Percentiles rank a stretch among this genome's conserved stretches.
Conservation (phyloP, 352 stramenopile species). For the Pythium vanterpoolii region DNA sequence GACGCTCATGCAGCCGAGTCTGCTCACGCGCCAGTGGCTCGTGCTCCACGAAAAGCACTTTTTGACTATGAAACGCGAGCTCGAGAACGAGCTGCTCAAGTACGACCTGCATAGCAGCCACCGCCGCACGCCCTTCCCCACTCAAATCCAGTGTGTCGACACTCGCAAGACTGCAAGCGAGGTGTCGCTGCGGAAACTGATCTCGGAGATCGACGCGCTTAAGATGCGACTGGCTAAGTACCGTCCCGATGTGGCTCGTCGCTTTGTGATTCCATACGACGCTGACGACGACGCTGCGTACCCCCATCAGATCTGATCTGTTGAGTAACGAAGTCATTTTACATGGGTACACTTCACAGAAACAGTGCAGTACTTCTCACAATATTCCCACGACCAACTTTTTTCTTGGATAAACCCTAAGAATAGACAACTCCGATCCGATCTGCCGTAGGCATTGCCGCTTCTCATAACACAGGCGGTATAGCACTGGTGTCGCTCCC, state of each 20-base stretch:
- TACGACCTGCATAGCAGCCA: conserved; percentile 47
- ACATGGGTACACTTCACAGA: conserved; percentile 3
- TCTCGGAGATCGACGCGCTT: conserved; percentile 41
- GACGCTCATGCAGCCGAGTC: conserved; percentile 69
- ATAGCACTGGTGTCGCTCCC: background rate
- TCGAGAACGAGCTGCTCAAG: conserved; percentile 56
- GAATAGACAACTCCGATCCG: background rate
- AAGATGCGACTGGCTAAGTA: conserved; percentile 48
- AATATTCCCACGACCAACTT: no score
- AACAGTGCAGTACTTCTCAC: background rate
- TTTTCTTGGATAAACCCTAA: background rate
- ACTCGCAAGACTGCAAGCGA: conserved; percentile 39
- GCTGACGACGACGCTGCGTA: conserved; percentile 12
- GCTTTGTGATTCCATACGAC: conserved; percentile 38
- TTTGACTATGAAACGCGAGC: conserved; percentile 29
- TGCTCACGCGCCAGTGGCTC: conserved; percentile 74
- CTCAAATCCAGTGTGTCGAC: conserved; percentile 49
- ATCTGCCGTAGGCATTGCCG: no score
- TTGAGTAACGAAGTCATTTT: background rate
- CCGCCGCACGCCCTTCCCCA: conserved; percentile 25
- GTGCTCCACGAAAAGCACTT: conserved; percentile 48
- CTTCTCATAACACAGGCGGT: no score
- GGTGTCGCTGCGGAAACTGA: conserved; percentile 43
- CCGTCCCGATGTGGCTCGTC: conserved; percentile 50
- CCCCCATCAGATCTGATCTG: background rate